Base-by-base conservation (phyloP, 257 asterid genomes). In the Oldenlandia corymbosa region DNA sequence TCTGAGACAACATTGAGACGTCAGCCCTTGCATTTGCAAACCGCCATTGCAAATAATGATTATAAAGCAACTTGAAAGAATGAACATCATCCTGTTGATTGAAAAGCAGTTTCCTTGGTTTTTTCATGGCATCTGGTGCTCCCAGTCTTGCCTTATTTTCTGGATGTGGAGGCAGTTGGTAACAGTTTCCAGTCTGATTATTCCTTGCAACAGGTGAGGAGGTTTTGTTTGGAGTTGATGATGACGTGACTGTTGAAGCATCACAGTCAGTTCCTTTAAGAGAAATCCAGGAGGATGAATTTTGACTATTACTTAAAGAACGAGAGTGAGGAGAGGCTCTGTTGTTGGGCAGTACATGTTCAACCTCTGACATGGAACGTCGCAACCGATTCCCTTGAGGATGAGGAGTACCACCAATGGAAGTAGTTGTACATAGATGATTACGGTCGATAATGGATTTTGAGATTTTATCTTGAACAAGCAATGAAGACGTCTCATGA, bases 161-260 rank as follows among this genome's bases (percentile, higher is more conserved):
- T n/a, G 95, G 94, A 66, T 80, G 88, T 20, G 88, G 90, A 50
- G 96, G 96, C 78, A 79, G n/a, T n/a, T n/a, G 79, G 60, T 80
- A 75, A 78, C 69, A 30, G 58, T 71, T 77, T 45, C 84, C 83
- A 27, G 58, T 17, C 26, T 49, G 59, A 37, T 68, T 47, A 7
- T 47, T 67, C 73, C 69, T 80, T 41, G 41, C 36, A 16, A 80
- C 9, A 9, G 9, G 4, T 9, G 39, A 34, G 39, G 39, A 69
- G 61, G 83, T 60, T 76, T 41, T 71, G 63, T 65, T 67, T 31
- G 68, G 62, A 65, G 65, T 50, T 30, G 60, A 23, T 39, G 68
- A 47, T 26, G 76, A 47, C 20, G 76, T 31, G 10, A 34, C 60
- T 21, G 71, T 45, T 47, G n/a, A n/a, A n/a, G 24, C 31, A 55